Base-by-base conservation (phyloP, 257 asterid species). In the Gardenia jasminoides region DNA sequence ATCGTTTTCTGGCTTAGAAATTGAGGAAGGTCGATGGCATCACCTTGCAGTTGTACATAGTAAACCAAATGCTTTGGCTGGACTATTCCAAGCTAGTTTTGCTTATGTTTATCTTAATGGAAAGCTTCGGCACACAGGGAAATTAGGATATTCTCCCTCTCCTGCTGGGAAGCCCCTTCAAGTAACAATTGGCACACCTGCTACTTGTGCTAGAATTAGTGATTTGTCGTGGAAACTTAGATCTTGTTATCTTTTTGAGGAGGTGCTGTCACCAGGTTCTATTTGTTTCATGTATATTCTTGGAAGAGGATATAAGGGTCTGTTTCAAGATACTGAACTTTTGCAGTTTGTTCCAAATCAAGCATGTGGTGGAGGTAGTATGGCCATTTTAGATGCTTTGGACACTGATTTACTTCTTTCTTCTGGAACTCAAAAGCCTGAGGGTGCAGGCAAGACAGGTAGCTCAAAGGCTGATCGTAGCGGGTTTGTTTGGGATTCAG, bases 31-130 rank as follows among this genome's bases (percentile, higher is more conserved):
- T 69, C 88, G 98, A 87, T 96, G 99, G 99, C 92, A 96, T 93
- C 99, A 96, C 87, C 97, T 96, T 39, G 97, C 97, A 75, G 89
- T 96, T 83, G 99, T 96, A 83, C 99, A 96, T 83, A 93, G 97
- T 89, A 96, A 96, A 85, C 99, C 99, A 62, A 93, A 93, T 88
- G 99, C 99, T 80, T 91, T 96, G 96, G 99, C 98, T 74, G 99
- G 99, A 76, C 88, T 96, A 58, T 96, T 96, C 85, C 99, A 96
- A 84, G 95, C 98, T 46, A 96, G 99, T 85, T 88, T 96, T 82
- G 99, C 99, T 82, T 88, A 88, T 85, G 96, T 96, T 54, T 96
- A 96, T 86, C 90, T 96, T 80, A 90, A 96, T 87, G 99, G 98
- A 81, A 96, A 92, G 90, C 87, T 96, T 76, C 88, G 90, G 52